Conservation (phyloP, 2,329 filamentous ascomycete genomes). For the Torrubiella hemipterigena region DNA sequence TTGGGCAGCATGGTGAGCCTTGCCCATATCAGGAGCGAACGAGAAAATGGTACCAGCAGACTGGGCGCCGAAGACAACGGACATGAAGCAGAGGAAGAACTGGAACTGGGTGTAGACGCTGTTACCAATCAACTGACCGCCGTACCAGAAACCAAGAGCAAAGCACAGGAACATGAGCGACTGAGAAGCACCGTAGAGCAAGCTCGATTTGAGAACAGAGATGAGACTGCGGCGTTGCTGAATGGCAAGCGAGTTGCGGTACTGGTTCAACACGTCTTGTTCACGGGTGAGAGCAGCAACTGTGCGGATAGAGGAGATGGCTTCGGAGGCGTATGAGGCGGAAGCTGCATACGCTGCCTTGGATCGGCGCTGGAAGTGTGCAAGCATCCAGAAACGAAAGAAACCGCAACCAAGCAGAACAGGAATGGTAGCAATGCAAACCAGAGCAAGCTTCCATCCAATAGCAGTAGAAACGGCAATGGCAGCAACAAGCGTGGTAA, state of each 20-base stretch:
- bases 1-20: conserved; percentile 73
- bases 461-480: conserved; percentile 59
- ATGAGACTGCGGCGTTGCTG: conserved; percentile 59
- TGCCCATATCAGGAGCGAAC: conserved; percentile 86
- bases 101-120: conserved; percentile 67
- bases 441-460: conserved; percentile 79
- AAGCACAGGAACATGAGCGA: conserved; percentile 74
- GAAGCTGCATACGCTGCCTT: conserved; percentile 71
- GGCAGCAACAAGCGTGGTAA: conserved; percentile 67
- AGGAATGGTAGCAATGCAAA: conserved; percentile 69
- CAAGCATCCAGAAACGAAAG: conserved; percentile 74
- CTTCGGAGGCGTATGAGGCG: conserved; percentile 83
- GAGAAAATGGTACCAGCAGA: conserved; percentile 83
- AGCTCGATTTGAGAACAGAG: conserved; percentile 65
- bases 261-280: conserved; percentile 62
- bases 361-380: conserved; percentile 65
- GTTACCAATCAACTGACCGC: conserved; percentile 61
- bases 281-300: conserved; percentile 87
- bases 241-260: conserved; percentile 50
- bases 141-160: conserved; percentile 88
- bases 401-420: conserved; percentile 72
- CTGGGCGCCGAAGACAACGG: conserved; percentile 84
- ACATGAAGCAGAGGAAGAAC: conserved; percentile 85
- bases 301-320: conserved; percentile 85
- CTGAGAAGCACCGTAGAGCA: conserved; percentile 75